Conservation (phyloP, 768 basidiomycete species). For the Glaciozyma antarctica region DNA sequence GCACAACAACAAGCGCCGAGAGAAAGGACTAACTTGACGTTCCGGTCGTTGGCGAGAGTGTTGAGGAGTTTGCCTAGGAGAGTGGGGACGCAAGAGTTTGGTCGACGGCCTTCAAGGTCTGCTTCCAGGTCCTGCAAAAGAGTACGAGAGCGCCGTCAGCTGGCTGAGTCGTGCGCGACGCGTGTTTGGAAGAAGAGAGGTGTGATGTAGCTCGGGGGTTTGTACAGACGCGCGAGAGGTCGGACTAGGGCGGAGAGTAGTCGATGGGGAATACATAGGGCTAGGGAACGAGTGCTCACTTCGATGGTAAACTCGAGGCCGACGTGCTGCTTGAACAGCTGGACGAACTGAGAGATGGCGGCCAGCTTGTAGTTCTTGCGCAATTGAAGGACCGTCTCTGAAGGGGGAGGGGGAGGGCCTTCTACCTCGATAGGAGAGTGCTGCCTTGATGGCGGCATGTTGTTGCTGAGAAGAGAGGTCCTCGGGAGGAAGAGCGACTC, state of each 20-base stretch:
- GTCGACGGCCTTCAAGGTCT: slow-evolving; percentile 8
- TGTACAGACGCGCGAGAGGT: background rate
- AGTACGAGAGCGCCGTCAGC: background rate
- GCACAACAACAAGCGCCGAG: background rate
- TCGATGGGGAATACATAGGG: background rate
- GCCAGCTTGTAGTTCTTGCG: background rate
- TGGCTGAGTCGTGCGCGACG: background rate
- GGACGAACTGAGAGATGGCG: slow-evolving; percentile 15
- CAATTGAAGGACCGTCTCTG: background rate
- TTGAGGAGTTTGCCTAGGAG: slow-evolving; percentile 27
- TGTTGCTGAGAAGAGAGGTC: too few species aligned
- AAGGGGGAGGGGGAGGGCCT: background rate
- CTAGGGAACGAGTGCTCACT: slow-evolving; percentile 7
- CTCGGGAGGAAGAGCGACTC: too few species aligned
- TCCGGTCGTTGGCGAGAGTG: slow-evolving; percentile 31
- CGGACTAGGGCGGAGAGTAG: background rate
- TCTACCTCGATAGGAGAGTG: too few species aligned
- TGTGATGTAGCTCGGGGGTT: background rate
- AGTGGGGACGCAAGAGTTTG: slow-evolving; percentile 11
- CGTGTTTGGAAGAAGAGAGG: background rate
- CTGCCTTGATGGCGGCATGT: too few species aligned
- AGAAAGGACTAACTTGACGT: slow-evolving; percentile 22
- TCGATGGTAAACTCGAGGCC: slow-evolving; percentile 15
- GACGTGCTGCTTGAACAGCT: slow-evolving; percentile 21
- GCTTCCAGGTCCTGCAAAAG: slow-evolving; percentile 23